Base-by-base conservation (phyloP, 1,284 basidiomycete genomes). In the Ceratobasidium sp. region DNA sequence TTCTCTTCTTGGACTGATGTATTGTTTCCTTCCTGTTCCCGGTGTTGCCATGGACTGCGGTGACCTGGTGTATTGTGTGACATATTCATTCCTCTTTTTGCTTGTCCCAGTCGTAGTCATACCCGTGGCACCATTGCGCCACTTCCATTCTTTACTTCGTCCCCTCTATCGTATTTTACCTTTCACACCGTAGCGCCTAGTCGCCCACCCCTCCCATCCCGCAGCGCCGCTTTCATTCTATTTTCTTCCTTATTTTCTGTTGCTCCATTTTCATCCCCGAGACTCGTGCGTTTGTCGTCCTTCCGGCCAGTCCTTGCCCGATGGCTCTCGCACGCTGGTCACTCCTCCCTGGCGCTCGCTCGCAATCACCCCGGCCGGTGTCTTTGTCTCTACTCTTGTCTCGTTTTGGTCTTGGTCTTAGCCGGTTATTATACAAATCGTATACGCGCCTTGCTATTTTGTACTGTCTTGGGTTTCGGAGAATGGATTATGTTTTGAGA, bases 151-250 rank as follows among this genome's bases (percentile, higher is more conserved):
- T 5, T 69, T 69, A 38, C 52, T 55, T 41, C 30, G 46, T 21
- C 64, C 38, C 35, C 35, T 52, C 47, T 50, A n/a, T 26, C 43
- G 18, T 49, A 35, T 28, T 32, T 30, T 69, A 57, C 32, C n/a
- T 32, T 63, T 62, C 61, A 6, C 49, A n/a, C 58, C 30, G 23
- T 63, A 63, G 66, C 52, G 66, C 66, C 66, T 43, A 57, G 64
- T 55, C 50, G 64, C 64, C 28, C 54, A 26, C n/a, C 44, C 23
- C 28, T 50, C 32, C 16, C n/a, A 18, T 47, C 16, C 46, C 23
- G 13, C 35, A 35, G 8, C 46, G 26, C 21, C 16, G n/a, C n/a
- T 41, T 43, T 30, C 35, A 5, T 9, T 32, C 30, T 30, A 26
- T 14, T 30, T n/a, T 14, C 55, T 7, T 21, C 26, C 32, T 14